Conservation (phyloP, 176 grass and related monocot species). For the Oryza glumipatula region DNA sequence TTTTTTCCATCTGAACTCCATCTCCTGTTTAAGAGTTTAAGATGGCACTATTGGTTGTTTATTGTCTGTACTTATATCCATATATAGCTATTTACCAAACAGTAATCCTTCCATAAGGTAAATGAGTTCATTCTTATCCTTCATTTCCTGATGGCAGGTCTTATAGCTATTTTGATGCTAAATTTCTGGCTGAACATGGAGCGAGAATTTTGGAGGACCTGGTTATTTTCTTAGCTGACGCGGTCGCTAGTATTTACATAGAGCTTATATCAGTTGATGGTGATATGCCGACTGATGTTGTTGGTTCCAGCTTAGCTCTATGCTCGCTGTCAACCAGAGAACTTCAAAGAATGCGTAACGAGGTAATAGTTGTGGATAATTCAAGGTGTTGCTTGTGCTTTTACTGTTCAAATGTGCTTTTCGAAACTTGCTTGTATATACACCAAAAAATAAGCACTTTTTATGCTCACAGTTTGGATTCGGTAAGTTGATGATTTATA, state of each 20-base stretch:
- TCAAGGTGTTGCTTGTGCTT: not conserved
- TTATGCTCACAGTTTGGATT: not conserved
- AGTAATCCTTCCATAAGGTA: not conserved
- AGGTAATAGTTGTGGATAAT: slow-evolving; percentile 52
- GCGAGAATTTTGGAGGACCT: slow-evolving; percentile 84
- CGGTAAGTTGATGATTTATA: not conserved
- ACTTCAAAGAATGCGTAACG: slow-evolving; percentile 90
- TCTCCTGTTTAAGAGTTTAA: slow-evolving; percentile 4
- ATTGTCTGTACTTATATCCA: not conserved
- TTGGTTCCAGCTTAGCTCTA: slow-evolving; percentile 64
- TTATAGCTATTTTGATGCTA: slow-evolving; percentile 66
- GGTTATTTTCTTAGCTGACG: slow-evolving; percentile 86
- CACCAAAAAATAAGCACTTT: not conserved
- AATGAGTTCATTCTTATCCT: slow-evolving; percentile 33
- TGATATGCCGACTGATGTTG: slow-evolving; percentile 64
- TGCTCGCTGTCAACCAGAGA: slow-evolving; percentile 85
- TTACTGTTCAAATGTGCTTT: not conserved
- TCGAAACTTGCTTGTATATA: not conserved
- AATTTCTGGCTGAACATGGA: slow-evolving; percentile 71
- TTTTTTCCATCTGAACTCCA: not conserved
- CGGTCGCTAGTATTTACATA: slow-evolving; percentile 81
- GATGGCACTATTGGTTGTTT: not conserved
- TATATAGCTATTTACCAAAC: slow-evolving; percentile 9
- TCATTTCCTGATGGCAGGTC: slow-evolving; percentile 51
- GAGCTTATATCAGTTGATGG: slow-evolving; percentile 91